Percentiles rank a stretch among this genome's conserved stretches.
Evolutionary conservation across 2,329 filamentous ascomycete species (phyloP).

Genomic region (Massarina eburnea): DNA sequence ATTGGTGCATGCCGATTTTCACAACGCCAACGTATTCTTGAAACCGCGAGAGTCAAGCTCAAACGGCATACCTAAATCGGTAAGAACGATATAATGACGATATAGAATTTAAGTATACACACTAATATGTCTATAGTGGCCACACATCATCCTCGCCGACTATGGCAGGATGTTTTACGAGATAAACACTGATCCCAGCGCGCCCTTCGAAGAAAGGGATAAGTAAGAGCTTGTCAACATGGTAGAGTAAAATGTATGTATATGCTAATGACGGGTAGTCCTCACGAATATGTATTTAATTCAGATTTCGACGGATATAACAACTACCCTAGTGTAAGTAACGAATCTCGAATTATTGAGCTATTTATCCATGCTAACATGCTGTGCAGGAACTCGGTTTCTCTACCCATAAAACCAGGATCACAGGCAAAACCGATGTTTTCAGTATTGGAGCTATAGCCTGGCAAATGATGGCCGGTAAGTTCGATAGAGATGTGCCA

Average conservation of each 20-base stretch:
- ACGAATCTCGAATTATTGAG: too few species aligned
- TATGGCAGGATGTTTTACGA: slow-evolving; percentile 7
- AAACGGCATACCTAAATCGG: not conserved
- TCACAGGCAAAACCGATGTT: not conserved
- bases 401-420: not conserved
- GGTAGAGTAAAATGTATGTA: too few species aligned
- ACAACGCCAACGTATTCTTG: slow-evolving; percentile 1
- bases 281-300: not conserved
- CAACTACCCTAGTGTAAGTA: not conserved
- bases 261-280: too few species aligned
- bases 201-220: not conserved
- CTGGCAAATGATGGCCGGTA: not conserved
- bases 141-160: slow-evolving; percentile 1
- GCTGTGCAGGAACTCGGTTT: not conserved
- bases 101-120: not conserved
- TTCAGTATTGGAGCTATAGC: not conserved
- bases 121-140: not conserved
- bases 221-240: slow-evolving; percentile 1
- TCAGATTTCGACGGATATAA: not conserved
- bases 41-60: not conserved
- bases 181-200: not conserved
- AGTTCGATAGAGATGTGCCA: too few species aligned
- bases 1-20: slow-evolving; percentile 6
- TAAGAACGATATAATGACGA: not conserved
- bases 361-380: too few species aligned